Conservation (phyloP, 345 rosid species). For the Euphorbia pulcherrima region DNA sequence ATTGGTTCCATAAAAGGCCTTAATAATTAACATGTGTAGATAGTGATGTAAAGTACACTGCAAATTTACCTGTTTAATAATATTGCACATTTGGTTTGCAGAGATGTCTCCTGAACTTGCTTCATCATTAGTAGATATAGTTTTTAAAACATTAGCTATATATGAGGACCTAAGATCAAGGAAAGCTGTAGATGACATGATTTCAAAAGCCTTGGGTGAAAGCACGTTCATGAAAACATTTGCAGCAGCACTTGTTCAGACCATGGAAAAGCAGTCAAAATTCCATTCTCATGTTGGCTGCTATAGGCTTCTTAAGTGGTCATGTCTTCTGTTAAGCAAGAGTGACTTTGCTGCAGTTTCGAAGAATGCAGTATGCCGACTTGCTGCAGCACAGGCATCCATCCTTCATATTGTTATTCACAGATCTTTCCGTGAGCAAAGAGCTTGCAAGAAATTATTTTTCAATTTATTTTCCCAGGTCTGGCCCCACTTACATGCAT, state of each 20-base stretch:
- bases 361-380: constrained; percentile 67
- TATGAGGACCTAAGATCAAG: constrained; percentile 80
- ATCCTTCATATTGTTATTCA: constrained; percentile 57
- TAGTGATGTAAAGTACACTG: not conserved
- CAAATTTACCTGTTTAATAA: not conserved
- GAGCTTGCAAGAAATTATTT: constrained; percentile 66
- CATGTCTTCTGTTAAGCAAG: constrained; percentile 63
- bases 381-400: constrained; percentile 72
- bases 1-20: too few relatives aligned
- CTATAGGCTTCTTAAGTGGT: constrained; percentile 77
- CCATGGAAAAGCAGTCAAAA: constrained; percentile 74
- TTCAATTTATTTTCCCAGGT: constrained; percentile 85
- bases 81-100: constrained; percentile 35
- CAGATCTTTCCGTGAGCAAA: constrained; percentile 57
- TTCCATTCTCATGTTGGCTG: constrained; percentile 54
- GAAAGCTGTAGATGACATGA: constrained; percentile 71
- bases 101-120: constrained; percentile 63
- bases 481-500: not conserved
- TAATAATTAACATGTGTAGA: not conserved
- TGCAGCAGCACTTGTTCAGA: constrained; percentile 79
- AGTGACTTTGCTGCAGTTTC: constrained; percentile 74
- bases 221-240: constrained; percentile 71
- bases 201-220: constrained; percentile 50
- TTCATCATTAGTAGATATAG: constrained; percentile 53
- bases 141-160: constrained; percentile 61